Evolutionary conservation across 2,329 filamentous ascomycete genomes (phyloP).

Genomic region (Penicillium sclerotigenum): DNA sequence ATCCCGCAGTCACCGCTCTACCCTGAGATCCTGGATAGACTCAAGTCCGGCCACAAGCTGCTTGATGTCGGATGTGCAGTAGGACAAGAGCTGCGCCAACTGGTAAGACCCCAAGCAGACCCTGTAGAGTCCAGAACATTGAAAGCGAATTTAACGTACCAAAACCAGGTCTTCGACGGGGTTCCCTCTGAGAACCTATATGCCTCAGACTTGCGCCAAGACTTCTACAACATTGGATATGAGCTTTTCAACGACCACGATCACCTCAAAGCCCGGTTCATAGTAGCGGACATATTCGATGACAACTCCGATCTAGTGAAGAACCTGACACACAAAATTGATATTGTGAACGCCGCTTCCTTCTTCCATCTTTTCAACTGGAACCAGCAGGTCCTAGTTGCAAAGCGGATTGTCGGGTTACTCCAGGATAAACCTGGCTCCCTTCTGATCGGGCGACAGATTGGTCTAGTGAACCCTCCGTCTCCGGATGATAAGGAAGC

Average conservation of each 20-base stretch:
- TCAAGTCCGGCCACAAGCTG: slow-evolving; percentile 21
- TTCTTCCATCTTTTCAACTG: slow-evolving; percentile 45
- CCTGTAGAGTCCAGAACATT: not conserved
- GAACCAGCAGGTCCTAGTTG: slow-evolving; percentile 31
- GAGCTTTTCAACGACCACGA: slow-evolving; percentile 60
- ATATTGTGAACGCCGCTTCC: slow-evolving; percentile 41
- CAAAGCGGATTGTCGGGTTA: slow-evolving; percentile 32
- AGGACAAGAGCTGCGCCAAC: slow-evolving; percentile 24
- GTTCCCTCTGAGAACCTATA: slow-evolving; percentile 50
- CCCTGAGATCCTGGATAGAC: slow-evolving; percentile 18
- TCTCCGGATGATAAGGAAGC: slow-evolving; percentile 8
- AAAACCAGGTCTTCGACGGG: slow-evolving; percentile 41
- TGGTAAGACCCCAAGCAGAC: slow-evolving; percentile 6
- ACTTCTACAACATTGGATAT: slow-evolving; percentile 59
- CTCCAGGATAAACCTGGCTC: slow-evolving; percentile 26
- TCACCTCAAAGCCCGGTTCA: slow-evolving; percentile 15
- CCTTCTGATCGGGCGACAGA: slow-evolving; percentile 25
- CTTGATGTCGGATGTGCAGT: slow-evolving; percentile 25
- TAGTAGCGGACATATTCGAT: slow-evolving; percentile 48
- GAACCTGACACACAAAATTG: slow-evolving; percentile 30
- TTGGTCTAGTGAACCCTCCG: slow-evolving; percentile 15
- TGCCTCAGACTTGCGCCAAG: slow-evolving; percentile 49
- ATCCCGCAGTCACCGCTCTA: slow-evolving; percentile 21
- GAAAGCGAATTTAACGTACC: not conserved
- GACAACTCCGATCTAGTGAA: slow-evolving; percentile 25